Evolutionary conservation across 345 rosid genomes (phyloP).

Genomic region (Erysimum cheiranthoides): DNA sequence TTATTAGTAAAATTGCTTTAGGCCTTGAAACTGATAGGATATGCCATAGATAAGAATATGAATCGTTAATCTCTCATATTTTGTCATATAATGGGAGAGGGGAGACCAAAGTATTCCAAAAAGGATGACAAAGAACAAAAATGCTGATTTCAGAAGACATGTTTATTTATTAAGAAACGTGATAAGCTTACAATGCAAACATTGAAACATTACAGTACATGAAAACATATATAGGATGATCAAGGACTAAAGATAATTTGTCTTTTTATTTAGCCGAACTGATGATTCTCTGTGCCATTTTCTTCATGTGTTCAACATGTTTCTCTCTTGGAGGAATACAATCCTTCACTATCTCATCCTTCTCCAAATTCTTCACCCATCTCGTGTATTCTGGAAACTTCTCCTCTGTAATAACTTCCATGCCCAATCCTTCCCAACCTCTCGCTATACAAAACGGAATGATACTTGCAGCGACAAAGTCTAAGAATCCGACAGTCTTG

Average conservation of each 20-base stretch:
- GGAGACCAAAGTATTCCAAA: too few relatives aligned
- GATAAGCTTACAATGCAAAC: too few relatives aligned
- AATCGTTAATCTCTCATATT: too few relatives aligned
- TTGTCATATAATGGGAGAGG: too few relatives aligned
- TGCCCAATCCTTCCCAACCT: constrained; percentile 37
- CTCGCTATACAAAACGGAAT: constrained; percentile 45
- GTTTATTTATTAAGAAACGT: too few relatives aligned
- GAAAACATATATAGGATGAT: background rate
- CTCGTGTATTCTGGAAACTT: constrained; percentile 32
- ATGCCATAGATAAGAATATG: too few relatives aligned
- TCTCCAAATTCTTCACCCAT: constrained; percentile 33
- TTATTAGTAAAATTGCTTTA: too few relatives aligned
- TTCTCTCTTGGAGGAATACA: constrained; percentile 46
- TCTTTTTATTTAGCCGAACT: background rate
- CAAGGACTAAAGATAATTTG: background rate
- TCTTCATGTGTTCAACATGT: constrained; percentile 41
- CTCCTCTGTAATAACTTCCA: constrained; percentile 35
- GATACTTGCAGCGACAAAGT: constrained; percentile 38
- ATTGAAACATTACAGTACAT: too few relatives aligned
- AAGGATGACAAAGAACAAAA: too few relatives aligned
- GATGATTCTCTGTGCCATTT: constrained; percentile 14
- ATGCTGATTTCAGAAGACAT: too few relatives aligned
- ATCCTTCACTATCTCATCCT: constrained; percentile 32
- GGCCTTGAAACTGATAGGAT: too few relatives aligned
- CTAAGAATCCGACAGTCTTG: constrained; percentile 44